Evolutionary conservation across 2,329 filamentous ascomycete genomes (phyloP), one percentile per base, ranked within the genome.

Genomic region (Ophiocordyceps camponoti-leonardi): DNA sequence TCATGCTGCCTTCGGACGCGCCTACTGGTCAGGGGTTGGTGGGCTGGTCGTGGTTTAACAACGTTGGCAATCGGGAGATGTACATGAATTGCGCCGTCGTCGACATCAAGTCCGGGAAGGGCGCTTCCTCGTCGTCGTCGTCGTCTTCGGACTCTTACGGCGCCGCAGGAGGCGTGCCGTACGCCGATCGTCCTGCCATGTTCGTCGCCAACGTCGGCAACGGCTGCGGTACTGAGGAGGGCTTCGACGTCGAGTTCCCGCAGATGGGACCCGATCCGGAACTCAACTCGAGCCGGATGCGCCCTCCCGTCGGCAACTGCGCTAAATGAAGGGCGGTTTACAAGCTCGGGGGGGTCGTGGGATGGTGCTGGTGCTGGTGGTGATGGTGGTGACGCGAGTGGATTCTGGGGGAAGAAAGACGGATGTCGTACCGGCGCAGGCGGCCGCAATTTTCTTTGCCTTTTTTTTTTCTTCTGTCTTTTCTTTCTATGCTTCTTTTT

Each of bases 1-100:
- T 88, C 61, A 74, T 67, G 30, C 63, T 88, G 30, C 83, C 83
- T 10, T 60, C 63, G 2, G 76, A 81, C 51, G 75, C 77, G 1
- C 75, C 77, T n/a, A 56, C 62, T 49, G 67, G 62, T 61, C 73
- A 79, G 31, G 81, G 77, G 47, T 60, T 88, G 41, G 73, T 88
- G 44, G 77, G 78, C 35, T 90, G 85, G 85, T 78, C 77, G 23
- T 85, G 81, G 81, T 81, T 83, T 65, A 86, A 86, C 67, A 67
- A 77, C 51, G 62, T 82, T 39, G 83, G 84, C 23, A 87, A 87
- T 64, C 73, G 84, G 43, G 84, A 90, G 60, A 84, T 83, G 75
- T 92, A 92, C 72, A 86, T 86, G 81, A 86, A 86, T 64, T 92
- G 85, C 57, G 83, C 84, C 8, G 69, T 74, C 44, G 73, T 88